Evolutionary conservation across 768 basidiomycete species (phyloP), one percentile per base, ranked within the genome.

Genomic region (Serendipita vermifera): DNA sequence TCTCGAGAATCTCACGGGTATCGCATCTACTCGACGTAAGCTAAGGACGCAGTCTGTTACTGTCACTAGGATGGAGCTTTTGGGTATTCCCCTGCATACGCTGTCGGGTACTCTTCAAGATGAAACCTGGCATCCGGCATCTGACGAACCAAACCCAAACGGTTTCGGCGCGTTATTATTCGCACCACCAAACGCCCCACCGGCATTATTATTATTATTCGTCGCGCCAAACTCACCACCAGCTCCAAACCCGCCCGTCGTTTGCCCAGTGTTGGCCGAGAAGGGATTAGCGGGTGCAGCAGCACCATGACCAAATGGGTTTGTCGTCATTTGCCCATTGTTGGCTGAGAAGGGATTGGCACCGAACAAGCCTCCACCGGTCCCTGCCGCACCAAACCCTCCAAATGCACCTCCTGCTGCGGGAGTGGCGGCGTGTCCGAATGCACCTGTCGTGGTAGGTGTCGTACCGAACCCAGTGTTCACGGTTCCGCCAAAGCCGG

Each of bases 381-480:
- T 55, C 3, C 33, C 40, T 31, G 67, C 27, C 24, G 22, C 46
- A 41, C 39, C 15, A 41, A 41, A 41, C 6, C 39, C 39, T 41
- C n/a, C n/a, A 9, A 29, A 20, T 26, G 22, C 46, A n/a, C 24
- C 24, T 29, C 46, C 46, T 26, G 20, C 27, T 15, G 46, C 27
- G 20, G 20, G 46, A 20, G 46, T 29, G 29, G 46, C 20, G 15
- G 46, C 22, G 24, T 51, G 46, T 26, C 46, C 46, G 31, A 51
- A 51, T 20, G 22, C 56, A 24, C 35, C 67, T 65, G 57, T 70
- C 65, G 41, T 61, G 35, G 63, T 60, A 36, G 62, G 60, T 11
- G 76, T 63, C 67, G 75, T 74, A 20, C 77, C 78, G 66, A 87
- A 89, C 39, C 77, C 75, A 53, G 73, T 69, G n/a, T n/a, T n/a